Conservation (phyloP, 805 yeast species). For the Candida orba region DNA sequence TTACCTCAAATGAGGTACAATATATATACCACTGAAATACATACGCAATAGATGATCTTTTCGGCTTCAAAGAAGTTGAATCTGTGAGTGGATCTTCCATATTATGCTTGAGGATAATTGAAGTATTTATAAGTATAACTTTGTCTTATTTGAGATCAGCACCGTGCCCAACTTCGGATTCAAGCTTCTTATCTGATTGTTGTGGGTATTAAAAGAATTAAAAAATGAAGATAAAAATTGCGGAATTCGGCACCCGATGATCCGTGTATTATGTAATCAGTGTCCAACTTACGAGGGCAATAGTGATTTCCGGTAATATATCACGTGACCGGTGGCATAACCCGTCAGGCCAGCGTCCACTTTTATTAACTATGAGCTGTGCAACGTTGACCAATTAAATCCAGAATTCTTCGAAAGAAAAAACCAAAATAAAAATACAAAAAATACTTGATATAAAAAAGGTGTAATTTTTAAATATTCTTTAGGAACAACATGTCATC, state of each 20-base stretch:
- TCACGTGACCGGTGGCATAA: not conserved
- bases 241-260: constrained; percentile 1
- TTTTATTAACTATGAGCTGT: not conserved
- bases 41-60: constrained; percentile 19
- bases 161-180: too few relatives aligned
- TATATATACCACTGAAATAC: not conserved
- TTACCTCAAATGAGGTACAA: too few relatives aligned
- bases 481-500: constrained; percentile 10
- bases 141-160: too few relatives aligned
- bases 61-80: constrained; percentile 16
- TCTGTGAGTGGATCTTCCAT: constrained; percentile 4
- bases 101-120: too few relatives aligned
- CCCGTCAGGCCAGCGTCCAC: not conserved
- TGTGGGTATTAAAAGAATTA: too few relatives aligned
- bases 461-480: not conserved
- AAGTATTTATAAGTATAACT: too few relatives aligned
- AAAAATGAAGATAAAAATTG: too few relatives aligned
- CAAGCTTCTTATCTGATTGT: too few relatives aligned
- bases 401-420: constrained; percentile 1
- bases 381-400: constrained; percentile 4
- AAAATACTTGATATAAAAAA: not conserved
- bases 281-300: too few relatives aligned
- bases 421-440: not conserved
- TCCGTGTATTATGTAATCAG: too few relatives aligned
- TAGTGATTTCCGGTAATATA: too few relatives aligned